Conservation (phyloP, 78 protist genomes). For the Trichosphaerium sp. region DNA sequence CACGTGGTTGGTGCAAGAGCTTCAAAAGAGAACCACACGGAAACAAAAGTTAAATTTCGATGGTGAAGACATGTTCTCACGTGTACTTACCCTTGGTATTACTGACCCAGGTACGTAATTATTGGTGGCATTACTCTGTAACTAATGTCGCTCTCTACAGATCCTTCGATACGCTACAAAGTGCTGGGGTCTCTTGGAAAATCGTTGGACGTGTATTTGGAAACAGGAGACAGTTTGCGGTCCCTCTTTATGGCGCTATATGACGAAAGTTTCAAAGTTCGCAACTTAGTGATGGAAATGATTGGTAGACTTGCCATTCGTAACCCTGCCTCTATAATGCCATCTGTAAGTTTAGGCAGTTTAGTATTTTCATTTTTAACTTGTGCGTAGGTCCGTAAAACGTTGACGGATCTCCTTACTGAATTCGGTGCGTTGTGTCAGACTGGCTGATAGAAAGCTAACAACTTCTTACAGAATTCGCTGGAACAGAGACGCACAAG, state of each 20-base stretch:
- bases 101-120: no score
- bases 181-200: slow-evolving; percentile 39
- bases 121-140: no score
- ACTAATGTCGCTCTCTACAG: no score
- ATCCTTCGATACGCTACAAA: slow-evolving; percentile 54
- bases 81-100: no score
- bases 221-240: slow-evolving; percentile 63
- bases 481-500: slow-evolving; percentile 35
- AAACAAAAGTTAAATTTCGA: no score
- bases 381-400: no score
- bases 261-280: slow-evolving; percentile 62
- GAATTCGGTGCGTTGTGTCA: slow-evolving; percentile 37
- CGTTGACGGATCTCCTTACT: slow-evolving; percentile 78
- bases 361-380: no score
- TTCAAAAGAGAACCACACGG: no score
- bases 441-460: neutral
- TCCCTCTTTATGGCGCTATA: no score
- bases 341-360: no score
- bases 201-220: slow-evolving; percentile 63
- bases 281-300: slow-evolving; percentile 66
- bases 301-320: slow-evolving; percentile 76
- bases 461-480: slow-evolving; percentile 15
- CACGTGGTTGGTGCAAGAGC: no score
- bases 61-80: no score
- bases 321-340: slow-evolving; percentile 92